phyloP scores from a whole-genome alignment of 108 stramenopile genomes.

The Conticribra weissflogii region DNA sequence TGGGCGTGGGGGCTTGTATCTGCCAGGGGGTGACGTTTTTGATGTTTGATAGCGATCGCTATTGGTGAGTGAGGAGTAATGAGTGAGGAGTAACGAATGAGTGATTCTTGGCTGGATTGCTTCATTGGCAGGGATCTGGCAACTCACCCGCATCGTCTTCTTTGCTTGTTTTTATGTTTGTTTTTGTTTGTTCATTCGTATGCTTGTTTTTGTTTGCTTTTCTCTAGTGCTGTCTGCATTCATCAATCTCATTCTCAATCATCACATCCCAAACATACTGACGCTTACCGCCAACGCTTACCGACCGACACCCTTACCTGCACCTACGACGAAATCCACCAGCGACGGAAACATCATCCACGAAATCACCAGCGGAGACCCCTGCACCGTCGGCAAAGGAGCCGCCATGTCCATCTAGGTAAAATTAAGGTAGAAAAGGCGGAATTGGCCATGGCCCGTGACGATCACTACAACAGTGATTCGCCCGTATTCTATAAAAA shows the following conservation, averaged over 20 bases:
- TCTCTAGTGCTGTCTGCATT: neutral
- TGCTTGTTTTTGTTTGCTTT: neutral
- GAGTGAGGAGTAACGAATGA: neutral
- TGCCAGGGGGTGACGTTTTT: neutral
- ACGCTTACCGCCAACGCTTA: too few relatives aligned
- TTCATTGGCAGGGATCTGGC: neutral
- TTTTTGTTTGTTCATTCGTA: neutral
- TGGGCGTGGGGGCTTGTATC: neutral
- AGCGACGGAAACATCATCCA: neutral
- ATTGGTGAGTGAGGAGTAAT: neutral
- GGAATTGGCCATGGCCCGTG: too few relatives aligned
- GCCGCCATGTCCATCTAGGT: neutral
- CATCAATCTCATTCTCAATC: too few relatives aligned
- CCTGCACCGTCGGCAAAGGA: neutral
- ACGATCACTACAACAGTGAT: too few relatives aligned
- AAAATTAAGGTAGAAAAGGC: too few relatives aligned
- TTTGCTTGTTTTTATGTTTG: neutral
- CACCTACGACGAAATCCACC: too few relatives aligned
- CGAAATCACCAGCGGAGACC: neutral
- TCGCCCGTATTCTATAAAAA: too few relatives aligned
- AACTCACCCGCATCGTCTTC: neutral
- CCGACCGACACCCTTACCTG: too few relatives aligned
- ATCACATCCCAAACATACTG: too few relatives aligned
- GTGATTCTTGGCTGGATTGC: too few relatives aligned
- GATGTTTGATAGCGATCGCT: neutral